A percentile compares a stretch with the other conserved stretches of the same genome.
Conservation (phyloP, 1,284 basidiomycete species). For the Schizopora paradoxa region DNA sequence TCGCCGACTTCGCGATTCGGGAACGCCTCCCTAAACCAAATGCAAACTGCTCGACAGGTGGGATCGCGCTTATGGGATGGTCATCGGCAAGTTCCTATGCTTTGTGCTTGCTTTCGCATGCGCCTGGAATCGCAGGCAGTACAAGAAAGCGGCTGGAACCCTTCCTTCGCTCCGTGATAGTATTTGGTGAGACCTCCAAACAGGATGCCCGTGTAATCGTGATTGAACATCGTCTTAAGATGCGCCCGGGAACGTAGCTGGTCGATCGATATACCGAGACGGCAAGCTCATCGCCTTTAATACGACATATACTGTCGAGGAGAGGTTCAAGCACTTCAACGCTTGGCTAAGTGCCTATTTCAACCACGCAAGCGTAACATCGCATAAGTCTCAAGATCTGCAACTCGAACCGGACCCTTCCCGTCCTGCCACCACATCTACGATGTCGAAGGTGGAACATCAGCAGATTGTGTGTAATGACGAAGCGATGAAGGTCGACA, state of each 20-base stretch:
- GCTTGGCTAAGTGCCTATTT: slow-evolving; percentile 18
- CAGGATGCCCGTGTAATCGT: too few relatives aligned
- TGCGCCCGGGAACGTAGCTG: slow-evolving; percentile 14
- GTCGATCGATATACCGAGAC: slow-evolving; percentile 8
- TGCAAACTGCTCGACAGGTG: slow-evolving; percentile 12
- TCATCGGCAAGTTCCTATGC: slow-evolving; percentile 14
- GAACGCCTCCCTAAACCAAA: slow-evolving; percentile 11
- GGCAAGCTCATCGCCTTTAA: neutral
- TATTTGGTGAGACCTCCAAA: slow-evolving; percentile 15
- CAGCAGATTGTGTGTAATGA: slow-evolving; percentile 6
- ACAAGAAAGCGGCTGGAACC: slow-evolving; percentile 12
- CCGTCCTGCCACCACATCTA: slow-evolving; percentile 3
- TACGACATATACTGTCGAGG: slow-evolving; percentile 3
- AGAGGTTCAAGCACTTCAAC: slow-evolving; percentile 9
- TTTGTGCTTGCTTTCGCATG: slow-evolving; percentile 11
- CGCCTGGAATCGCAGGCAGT: slow-evolving; percentile 6
- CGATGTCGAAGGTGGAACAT: slow-evolving; percentile 16
- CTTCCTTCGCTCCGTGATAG: slow-evolving; percentile 16
- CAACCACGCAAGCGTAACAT: slow-evolving; percentile 14
- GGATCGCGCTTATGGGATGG: slow-evolving; percentile 19
- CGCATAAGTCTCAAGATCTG: slow-evolving; percentile 11
- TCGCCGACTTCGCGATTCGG: slow-evolving; percentile 17
- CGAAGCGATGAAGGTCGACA: slow-evolving; percentile 12
- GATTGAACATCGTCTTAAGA: neutral
- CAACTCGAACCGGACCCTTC: slow-evolving; percentile 1